These are phyloP conservation scores for Xylaria sp. DNA, from an alignment of 2,329 filamentous ascomycete genomes.

Conservation along the genomic window DNA sequence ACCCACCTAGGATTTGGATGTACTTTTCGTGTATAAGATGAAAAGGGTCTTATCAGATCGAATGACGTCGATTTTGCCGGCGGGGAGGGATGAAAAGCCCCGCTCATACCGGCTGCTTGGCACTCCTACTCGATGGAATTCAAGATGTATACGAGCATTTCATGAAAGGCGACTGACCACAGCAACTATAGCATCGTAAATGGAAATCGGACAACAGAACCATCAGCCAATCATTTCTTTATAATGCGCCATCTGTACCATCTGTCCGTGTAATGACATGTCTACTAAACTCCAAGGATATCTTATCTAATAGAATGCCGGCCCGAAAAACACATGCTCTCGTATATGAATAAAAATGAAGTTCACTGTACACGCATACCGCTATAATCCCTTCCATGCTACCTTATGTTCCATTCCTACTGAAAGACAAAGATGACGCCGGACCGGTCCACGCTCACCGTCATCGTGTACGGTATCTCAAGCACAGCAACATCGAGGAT, in stretches of 20 bases:
- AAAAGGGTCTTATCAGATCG: neutral
- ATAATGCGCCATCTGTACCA: constrained; percentile 5
- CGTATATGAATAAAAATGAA: neutral
- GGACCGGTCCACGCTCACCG: constrained; percentile 87
- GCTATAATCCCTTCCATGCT: neutral
- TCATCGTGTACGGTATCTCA: constrained; percentile 92
- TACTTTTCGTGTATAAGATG: neutral
- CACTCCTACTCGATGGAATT: neutral
- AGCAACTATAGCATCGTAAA: neutral
- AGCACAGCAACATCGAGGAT: constrained; percentile 90
- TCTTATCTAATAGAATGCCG: constrained; percentile 21
- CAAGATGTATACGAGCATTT: neutral
- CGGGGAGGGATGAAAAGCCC: constrained; percentile 5
- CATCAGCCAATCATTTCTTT: neutral
- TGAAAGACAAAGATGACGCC: constrained; percentile 87
- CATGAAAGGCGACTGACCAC: neutral
- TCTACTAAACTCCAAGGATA: constrained; percentile 31
- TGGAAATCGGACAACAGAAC: too few relatives aligned
- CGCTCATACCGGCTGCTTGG: constrained; percentile 14
- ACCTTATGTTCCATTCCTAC: constrained; percentile 37
- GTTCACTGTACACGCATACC: neutral
- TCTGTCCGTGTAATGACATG: neutral
- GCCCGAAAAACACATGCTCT: neutral
- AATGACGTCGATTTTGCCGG: constrained; percentile 4
- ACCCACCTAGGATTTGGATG: neutral